Evolutionary conservation across 129 eudicot genomes (phyloP), one percentile per base, ranked within the genome.

Genomic region (Centrapalus pauciflorus): DNA sequence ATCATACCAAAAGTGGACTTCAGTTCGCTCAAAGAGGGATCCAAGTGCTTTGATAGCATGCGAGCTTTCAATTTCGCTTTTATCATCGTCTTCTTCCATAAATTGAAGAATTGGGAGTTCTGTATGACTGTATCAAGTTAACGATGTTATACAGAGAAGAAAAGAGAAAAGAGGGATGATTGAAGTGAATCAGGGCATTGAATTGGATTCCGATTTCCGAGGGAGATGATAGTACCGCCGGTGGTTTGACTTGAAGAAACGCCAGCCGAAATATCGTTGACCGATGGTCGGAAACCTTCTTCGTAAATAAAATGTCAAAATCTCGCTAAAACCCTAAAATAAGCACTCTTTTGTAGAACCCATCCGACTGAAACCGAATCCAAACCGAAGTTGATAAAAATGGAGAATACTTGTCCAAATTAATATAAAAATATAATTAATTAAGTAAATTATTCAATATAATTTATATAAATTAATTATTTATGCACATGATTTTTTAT

Each of bases 21-120:
- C 77, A 29, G 98, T 92, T 60, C 85, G 86, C 33, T 85, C 88
- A 74, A 88, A 89, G 75, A 81, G 85, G 64, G 95, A 46, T 7
- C 92, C 96, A 6, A 93, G 98, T 56, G 89, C 89, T 80, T 61
- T 76, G 5, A 80, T 76, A 12, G 95, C 91, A 62, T 87, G 72
- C 58, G 80, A 73, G 7, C 68, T 66, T 54, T 75, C 84, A 30
- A 72, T 33, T 52, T 77, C 80, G 33, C 37, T 16, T 43, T 64
- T 73, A 9, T 34, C 63, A 24, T 52, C 63, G 52, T 3, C 16
- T 2, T 74, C 54, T 5, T 46, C 79, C 79, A 74, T 74, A 7
- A 32, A 14, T 69, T 48, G 4, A 60, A 66, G 45, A 30, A 48
- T 29, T 17, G 13, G 32, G 61, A 48, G 71, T 32, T 32, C 41